Evolutionary conservation across 805 yeast genomes (phyloP).

Genomic region (Pichia pseudocactophila): DNA sequence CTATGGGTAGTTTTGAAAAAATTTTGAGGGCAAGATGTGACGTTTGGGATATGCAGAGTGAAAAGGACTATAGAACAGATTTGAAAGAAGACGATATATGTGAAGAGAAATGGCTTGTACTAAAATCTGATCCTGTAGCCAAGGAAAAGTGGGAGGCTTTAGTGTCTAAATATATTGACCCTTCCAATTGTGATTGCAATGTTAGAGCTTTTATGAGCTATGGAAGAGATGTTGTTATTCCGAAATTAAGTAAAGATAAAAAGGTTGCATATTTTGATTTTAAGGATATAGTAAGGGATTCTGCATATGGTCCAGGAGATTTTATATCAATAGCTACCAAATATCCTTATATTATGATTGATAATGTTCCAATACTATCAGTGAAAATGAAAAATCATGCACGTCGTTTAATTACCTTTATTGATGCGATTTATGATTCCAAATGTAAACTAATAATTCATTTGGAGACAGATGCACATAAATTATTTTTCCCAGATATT

Average conservation of each 20-base stretch:
- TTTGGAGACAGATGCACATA: slow-evolving; percentile 39
- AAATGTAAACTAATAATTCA: slow-evolving; percentile 51
- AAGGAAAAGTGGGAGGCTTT: slow-evolving; percentile 32
- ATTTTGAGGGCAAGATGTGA: slow-evolving; percentile 52
- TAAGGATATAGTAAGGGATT: slow-evolving; percentile 44
- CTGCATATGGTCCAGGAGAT: slow-evolving; percentile 53
- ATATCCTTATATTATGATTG: slow-evolving; percentile 48
- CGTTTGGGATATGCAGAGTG: slow-evolving; percentile 52
- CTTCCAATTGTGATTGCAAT: slow-evolving; percentile 3
- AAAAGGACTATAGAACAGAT: slow-evolving; percentile 44
- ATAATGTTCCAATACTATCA: slow-evolving; percentile 52
- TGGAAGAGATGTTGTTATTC: slow-evolving; percentile 43
- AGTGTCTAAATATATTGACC: slow-evolving; percentile 17
- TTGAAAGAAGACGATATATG: slow-evolving; percentile 20
- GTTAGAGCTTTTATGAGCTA: slow-evolving; percentile 38
- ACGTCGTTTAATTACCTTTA: slow-evolving; percentile 51
- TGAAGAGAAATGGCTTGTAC: slow-evolving; percentile 27
- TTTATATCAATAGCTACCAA: slow-evolving; percentile 58
- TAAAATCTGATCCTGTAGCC: slow-evolving; percentile 19
- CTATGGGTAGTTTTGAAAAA: slow-evolving; percentile 47
- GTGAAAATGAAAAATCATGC: slow-evolving; percentile 58
- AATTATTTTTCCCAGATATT: slow-evolving; percentile 55
- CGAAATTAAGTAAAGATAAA: slow-evolving; percentile 30
- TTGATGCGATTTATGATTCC: slow-evolving; percentile 65
- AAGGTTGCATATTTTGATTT: slow-evolving; percentile 40